Base-by-base conservation (phyloP, 306 rosid genomes). In the Cercis canadensis region DNA sequence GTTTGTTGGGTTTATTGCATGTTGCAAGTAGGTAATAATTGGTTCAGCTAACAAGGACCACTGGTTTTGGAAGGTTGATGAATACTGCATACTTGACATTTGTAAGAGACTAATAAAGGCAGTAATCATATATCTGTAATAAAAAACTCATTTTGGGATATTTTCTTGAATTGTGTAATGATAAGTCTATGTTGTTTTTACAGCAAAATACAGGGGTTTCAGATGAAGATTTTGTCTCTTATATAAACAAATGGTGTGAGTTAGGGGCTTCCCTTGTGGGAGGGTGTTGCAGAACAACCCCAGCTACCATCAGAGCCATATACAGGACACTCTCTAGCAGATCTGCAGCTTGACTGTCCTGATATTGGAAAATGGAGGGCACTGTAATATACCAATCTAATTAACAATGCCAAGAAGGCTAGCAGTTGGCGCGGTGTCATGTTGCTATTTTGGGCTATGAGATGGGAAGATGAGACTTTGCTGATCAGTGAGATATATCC, bases 201-300 rank as follows among this genome's bases (percentile, higher is more conserved):
- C 82, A 85, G 89, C 81, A 85, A 76, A 69, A 85, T 65, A 82
- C 87, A 15, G 89, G 89, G 55, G 85, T 82, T 55, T 65, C 87
- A 65, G 80, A 82, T 76, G 69, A 73, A 40, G 81, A 82, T 70
- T 85, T 82, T 73, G 76, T 82, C 41, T 85, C 89, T 0, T 79
- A 85, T 32, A 85, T 82, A 50, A 65, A 55, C 72, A 82, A 74
- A 77, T 85, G 89, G 89, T 66, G 79, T 6, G 87, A 85, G 41
- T 34, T 54, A 62, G 87, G 89, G 73, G 89, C 89, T 67, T 85
- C 79, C 74, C 81, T 85, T 70, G 54, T 85, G 19, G 89, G 89
- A 61, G 89, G 87, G 32, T 85, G 87, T 66, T 85, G 89, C 74
- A 78, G 89, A 61, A 85, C 89, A 11, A 85, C 89, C 52, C 89